A percentile compares a stretch with the other conserved stretches of the same genome.
phyloP scores from a whole-genome alignment of 306 rosid genomes.

The Inga laurina region DNA sequence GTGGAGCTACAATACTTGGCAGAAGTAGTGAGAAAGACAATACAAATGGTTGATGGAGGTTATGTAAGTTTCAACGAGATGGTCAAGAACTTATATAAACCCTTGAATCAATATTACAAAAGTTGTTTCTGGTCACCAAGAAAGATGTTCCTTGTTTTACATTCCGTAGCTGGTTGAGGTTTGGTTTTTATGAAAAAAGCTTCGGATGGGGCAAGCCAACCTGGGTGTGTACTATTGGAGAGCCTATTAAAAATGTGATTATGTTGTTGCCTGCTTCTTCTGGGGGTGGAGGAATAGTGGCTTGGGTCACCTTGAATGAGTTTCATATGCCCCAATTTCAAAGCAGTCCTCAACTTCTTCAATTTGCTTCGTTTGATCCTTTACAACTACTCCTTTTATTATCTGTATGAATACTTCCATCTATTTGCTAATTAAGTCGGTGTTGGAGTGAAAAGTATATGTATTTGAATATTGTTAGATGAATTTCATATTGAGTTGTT shows the following conservation, averaged over 20 bases:
- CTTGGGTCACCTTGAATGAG: conserved; percentile 44
- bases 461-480: too few species aligned
- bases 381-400: too few species aligned
- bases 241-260: conserved; percentile 22
- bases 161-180: conserved; percentile 22
- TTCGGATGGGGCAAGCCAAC: conserved; percentile 54
- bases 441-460: too few species aligned
- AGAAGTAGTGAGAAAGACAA: background rate
- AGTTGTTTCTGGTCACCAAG: background rate
- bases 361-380: too few species aligned
- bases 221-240: conserved; percentile 38
- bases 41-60: background rate
- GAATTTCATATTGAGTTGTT: too few species aligned
- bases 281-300: conserved; percentile 37
- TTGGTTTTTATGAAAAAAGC: conserved; percentile 38
- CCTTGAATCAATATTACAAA: background rate
- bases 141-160: background rate
- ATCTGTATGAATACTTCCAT: too few species aligned
- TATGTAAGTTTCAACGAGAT: background rate
- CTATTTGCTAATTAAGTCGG: too few species aligned
- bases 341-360: background rate
- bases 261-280: conserved; percentile 27
- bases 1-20: background rate
- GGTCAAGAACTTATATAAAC: background rate
- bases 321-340: conserved; percentile 36